Conservation (phyloP, 176 grass and related monocot genomes). For the Paspalum notatum region DNA sequence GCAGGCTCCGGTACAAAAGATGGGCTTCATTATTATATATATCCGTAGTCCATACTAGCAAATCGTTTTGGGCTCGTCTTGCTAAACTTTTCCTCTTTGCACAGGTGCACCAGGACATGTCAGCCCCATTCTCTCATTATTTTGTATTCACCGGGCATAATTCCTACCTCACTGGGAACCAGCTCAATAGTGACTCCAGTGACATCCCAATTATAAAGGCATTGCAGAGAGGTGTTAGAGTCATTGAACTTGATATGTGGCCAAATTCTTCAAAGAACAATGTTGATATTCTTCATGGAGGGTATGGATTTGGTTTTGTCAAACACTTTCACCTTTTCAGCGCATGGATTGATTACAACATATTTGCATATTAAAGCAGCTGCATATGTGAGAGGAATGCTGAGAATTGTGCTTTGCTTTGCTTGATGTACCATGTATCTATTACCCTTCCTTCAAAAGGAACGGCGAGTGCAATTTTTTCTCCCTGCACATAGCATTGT, state of each 20-base stretch:
- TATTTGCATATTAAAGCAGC: not conserved
- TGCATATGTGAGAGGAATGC: too few relatives aligned
- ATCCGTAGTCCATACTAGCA: too few relatives aligned
- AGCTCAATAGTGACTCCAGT: constrained; percentile 90
- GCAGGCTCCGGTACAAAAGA: too few relatives aligned
- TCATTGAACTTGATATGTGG: constrained; percentile 97
- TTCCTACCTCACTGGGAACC: constrained; percentile 94
- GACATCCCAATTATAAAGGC: constrained; percentile 80
- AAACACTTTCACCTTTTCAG: not conserved
- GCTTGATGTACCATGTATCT: too few relatives aligned
- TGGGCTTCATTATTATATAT: too few relatives aligned
- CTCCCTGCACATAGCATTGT: too few relatives aligned
- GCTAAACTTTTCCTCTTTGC: constrained; percentile 10
- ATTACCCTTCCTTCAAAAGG: too few relatives aligned
- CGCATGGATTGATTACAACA: not conserved
- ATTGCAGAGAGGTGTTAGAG: constrained; percentile 77
- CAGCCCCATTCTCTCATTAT: constrained; percentile 77
- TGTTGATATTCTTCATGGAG: constrained; percentile 85
- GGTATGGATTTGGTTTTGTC: constrained; percentile 42
- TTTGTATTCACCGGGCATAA: constrained; percentile 90
- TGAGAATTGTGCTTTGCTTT: too few relatives aligned
- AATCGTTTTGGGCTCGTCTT: not conserved
- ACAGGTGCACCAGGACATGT: constrained; percentile 97
- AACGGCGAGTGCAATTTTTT: too few relatives aligned
- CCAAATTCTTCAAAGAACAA: constrained; percentile 74